These are phyloP conservation scores for Borovskyia barvae DNA, from an alignment of 208 protist genomes.

Conservation along the genomic window DNA sequence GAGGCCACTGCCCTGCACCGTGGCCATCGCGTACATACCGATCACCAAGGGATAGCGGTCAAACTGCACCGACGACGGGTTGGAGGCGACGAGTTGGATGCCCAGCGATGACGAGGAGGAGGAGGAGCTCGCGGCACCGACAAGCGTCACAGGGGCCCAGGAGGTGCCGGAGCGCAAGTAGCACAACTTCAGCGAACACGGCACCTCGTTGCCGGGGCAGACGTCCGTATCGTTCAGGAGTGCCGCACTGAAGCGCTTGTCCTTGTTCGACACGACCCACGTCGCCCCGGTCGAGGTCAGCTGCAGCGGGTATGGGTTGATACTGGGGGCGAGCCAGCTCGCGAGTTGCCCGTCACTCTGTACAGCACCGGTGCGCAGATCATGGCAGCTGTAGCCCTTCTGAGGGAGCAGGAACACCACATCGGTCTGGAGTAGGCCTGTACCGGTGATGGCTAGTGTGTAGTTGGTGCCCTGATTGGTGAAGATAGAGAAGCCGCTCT, in stretches of 20 bases:
- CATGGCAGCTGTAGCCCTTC: conserved; percentile 82
- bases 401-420: conserved; percentile 67
- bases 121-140: not conserved
- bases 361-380: conserved; percentile 59
- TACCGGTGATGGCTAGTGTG: conserved; percentile 60
- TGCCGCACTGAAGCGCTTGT: conserved; percentile 62
- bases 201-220: conserved; percentile 40
- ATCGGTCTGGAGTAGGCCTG: conserved; percentile 44
- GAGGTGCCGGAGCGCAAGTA: conserved; percentile 65
- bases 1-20: conserved; percentile 60
- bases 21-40: conserved; percentile 82
- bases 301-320: conserved; percentile 48
- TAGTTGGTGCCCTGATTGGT: conserved; percentile 77
- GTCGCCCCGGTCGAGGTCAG: conserved; percentile 38
- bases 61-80: conserved; percentile 64
- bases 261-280: conserved; percentile 69
- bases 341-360: conserved; percentile 51
- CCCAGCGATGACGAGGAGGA: conserved; percentile 6
- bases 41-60: conserved; percentile 62
- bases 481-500: conserved; percentile 37
- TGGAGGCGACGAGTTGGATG: conserved; percentile 55
- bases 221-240: conserved; percentile 50
- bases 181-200: conserved; percentile 81
- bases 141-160: conserved; percentile 74
- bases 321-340: conserved; percentile 62